A percentile compares a stretch with the other conserved stretches of the same genome.
These are phyloP conservation scores for Cyclotella choctawhatcheeana DNA, from an alignment of 108 stramenopile species.

Conservation along the genomic window DNA sequence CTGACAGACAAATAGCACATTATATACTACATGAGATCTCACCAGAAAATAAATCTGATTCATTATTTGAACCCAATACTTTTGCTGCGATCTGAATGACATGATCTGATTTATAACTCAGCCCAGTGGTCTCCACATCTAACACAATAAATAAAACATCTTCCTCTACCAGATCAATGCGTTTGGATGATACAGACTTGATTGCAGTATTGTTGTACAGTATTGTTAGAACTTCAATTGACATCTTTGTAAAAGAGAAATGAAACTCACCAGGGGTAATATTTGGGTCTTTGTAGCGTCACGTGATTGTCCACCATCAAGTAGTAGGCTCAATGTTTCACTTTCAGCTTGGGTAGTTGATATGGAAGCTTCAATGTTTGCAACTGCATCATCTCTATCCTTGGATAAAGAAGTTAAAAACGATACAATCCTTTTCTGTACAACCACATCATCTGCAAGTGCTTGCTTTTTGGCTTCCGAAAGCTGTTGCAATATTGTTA, in stretches of 20 bases:
- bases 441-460: slow-evolving; percentile 6
- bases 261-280: background rate
- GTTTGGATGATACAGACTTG: background rate
- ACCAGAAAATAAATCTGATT: slow-evolving; percentile 36
- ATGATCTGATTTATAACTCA: slow-evolving; percentile 25
- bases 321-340: background rate
- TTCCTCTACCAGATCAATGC: slow-evolving; percentile 12
- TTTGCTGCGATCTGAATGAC: slow-evolving; percentile 50
- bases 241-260: background rate
- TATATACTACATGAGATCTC: background rate
- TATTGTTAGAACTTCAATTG: no score
- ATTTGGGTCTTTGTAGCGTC: no score
- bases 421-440: slow-evolving; percentile 22
- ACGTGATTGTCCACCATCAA: no score
- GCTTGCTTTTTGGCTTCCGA: slow-evolving; percentile 11
- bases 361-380: no score
- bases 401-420: background rate
- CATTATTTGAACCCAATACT: slow-evolving; percentile 34
- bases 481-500: slow-evolving; percentile 15
- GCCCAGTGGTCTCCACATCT: slow-evolving; percentile 45
- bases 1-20: background rate
- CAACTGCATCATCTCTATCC: slow-evolving; percentile 3
- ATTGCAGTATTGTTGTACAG: no score
- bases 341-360: no score
- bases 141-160: slow-evolving; percentile 37